Conservation (phyloP, 352 stramenopile species). For the Phytophthora macrochlamydospora region DNA sequence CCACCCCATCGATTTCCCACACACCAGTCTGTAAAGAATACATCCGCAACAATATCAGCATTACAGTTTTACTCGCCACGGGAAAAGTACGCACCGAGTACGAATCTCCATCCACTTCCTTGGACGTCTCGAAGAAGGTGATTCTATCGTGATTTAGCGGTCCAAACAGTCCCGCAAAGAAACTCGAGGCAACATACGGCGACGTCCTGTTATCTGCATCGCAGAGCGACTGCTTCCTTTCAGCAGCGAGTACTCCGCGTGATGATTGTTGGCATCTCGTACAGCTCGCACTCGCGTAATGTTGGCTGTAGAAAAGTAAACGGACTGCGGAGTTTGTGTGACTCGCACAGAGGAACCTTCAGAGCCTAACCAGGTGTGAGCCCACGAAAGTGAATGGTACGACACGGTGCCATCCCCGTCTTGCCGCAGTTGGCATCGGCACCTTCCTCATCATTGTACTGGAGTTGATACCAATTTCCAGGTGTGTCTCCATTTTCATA, state of each 20-base stretch:
- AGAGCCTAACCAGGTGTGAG: slow-evolving; percentile 74
- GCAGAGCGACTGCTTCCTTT: slow-evolving; percentile 47
- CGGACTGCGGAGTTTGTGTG: slow-evolving; percentile 73
- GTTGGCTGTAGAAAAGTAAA: slow-evolving; percentile 70
- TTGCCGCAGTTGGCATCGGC: slow-evolving; percentile 62
- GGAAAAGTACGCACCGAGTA: slow-evolving; percentile 36
- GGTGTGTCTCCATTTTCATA: slow-evolving; percentile 59
- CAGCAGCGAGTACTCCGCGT: slow-evolving; percentile 65
- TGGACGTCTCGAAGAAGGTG: slow-evolving; percentile 75
- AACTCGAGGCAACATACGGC: slow-evolving; percentile 32
- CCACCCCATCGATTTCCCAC: slow-evolving; percentile 79
- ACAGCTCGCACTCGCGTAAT: slow-evolving; percentile 57
- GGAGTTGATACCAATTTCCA: slow-evolving; percentile 69
- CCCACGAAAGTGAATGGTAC: slow-evolving; percentile 84
- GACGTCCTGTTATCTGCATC: slow-evolving; percentile 17
- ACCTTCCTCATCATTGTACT: slow-evolving; percentile 55
- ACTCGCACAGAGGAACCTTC: slow-evolving; percentile 53
- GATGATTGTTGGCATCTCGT: slow-evolving; percentile 47
- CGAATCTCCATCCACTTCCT: slow-evolving; percentile 26
- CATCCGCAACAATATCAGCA: not conserved
- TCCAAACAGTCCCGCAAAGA: slow-evolving; percentile 75
- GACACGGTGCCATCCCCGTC: slow-evolving; percentile 74
- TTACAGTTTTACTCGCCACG: not conserved
- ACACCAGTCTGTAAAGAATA: slow-evolving; percentile 61
- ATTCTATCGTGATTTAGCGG: slow-evolving; percentile 55